Conservation (phyloP, 805 yeast genomes). For the Danielia oregonensis region DNA sequence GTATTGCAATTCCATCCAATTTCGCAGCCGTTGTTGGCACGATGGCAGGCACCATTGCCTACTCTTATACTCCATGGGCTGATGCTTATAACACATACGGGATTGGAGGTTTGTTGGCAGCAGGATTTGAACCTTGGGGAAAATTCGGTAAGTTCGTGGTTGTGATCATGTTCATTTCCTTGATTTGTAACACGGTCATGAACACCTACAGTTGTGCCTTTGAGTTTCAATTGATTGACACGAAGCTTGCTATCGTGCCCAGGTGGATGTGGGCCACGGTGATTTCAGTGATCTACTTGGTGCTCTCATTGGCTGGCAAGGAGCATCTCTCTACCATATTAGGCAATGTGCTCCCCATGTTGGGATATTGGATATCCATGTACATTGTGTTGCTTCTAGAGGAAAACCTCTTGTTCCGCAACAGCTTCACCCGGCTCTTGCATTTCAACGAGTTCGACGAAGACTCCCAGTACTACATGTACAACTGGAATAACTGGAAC, state of each 20-base stretch:
- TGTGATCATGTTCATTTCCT: slow-evolving; percentile 27
- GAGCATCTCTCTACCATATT: slow-evolving; percentile 10
- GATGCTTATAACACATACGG: slow-evolving; percentile 26
- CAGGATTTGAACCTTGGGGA: slow-evolving; percentile 34
- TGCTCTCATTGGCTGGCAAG: slow-evolving; percentile 11
- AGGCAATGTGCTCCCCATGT: slow-evolving; percentile 14
- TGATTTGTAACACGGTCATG: slow-evolving; percentile 34
- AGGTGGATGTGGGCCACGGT: slow-evolving; percentile 13
- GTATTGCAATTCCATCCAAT: slow-evolving; percentile 28
- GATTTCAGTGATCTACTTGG: slow-evolving; percentile 9
- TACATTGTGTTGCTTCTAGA: slow-evolving; percentile 12
- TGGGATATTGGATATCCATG: slow-evolving; percentile 17
- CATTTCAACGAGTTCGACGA: slow-evolving; percentile 10
- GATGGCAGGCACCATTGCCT: slow-evolving; percentile 30
- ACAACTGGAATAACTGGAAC: slow-evolving; percentile 32
- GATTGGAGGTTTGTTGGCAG: slow-evolving; percentile 30
- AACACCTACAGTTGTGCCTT: slow-evolving; percentile 36
- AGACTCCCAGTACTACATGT: slow-evolving; percentile 7
- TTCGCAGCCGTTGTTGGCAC: slow-evolving; percentile 31
- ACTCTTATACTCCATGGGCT: slow-evolving; percentile 29
- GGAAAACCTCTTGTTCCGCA: slow-evolving; percentile 12
- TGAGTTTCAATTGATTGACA: slow-evolving; percentile 30
- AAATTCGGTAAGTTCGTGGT: slow-evolving; percentile 32
- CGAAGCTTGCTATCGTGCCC: slow-evolving; percentile 14
- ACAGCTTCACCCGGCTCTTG: not conserved